Evolutionary conservation across 129 eudicot species (phyloP), one percentile per base, ranked within the genome.

Genomic region (Flaveria bidentis): DNA sequence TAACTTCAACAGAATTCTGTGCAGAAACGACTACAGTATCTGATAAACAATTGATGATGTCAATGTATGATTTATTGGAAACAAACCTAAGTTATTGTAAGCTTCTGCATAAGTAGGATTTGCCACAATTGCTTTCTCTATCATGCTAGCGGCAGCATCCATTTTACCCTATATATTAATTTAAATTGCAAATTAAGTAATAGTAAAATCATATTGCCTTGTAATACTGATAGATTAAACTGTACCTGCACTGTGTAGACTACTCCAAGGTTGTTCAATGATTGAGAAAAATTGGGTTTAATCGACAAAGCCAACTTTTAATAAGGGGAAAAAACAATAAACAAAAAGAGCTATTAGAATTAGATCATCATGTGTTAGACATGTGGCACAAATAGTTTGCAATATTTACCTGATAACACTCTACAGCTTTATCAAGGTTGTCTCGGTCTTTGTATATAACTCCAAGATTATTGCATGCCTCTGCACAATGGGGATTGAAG

Each of bases 131-230:
- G 99, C 99, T 80, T 91, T 94, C 78, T 94, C 97, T 75, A 94
- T 91, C 99, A 91, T 91, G 87, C 96, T 86, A 36, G 99, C 93
- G 33, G 99, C 99, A 69, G 96, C 97, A 85, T 94, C 99, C 97
- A 94, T 94, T 86, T 94, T 94, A 71, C 99, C 99, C 99, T 91
- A 85, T 23, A 66, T 42, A 23, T 62, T 72, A 11, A 56, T 47
- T 28, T 23, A 75, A 69, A 18, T 15, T 69, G 41, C 42, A 71
- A 36, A 46, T 66, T 28, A 78, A 10, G n/a, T 20, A 60, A 25
- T 13, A 67, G 53, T 58, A 46, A 30, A 74, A 63, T 41, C 44
- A 45, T 72, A 55, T 56, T 20, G 71, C 78, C 56, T 51, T 56
- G 33, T 49, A 47, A 73, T 13, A 72, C 18, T 14, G 5, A 47